Conservation (phyloP, 208 protist species). For the Leishmania turanica region DNA sequence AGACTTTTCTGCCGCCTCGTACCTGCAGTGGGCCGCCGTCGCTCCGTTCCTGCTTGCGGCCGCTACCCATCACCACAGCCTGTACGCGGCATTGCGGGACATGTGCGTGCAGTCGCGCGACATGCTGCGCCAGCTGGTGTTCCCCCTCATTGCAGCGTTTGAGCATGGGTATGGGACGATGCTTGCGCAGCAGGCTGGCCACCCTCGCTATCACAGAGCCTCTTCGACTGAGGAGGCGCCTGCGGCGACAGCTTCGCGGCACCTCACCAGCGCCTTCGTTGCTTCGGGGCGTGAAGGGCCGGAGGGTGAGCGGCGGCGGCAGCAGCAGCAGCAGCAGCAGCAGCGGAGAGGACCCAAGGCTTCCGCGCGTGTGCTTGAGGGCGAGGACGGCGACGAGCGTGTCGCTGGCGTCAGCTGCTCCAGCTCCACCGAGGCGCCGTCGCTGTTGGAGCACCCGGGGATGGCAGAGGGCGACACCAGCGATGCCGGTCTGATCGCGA, state of each 20-base stretch:
- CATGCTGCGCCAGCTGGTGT: slow-evolving; percentile 76
- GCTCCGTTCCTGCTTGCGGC: slow-evolving; percentile 55
- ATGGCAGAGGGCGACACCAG: not conserved
- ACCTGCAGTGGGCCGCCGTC: slow-evolving; percentile 66
- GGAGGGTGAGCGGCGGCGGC: not conserved
- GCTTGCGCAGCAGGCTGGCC: slow-evolving; percentile 22
- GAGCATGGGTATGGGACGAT: slow-evolving; percentile 49
- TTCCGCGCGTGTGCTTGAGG: not conserved
- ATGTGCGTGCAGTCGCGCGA: slow-evolving; percentile 68
- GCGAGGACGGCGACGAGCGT: not conserved
- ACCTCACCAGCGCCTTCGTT: not conserved
- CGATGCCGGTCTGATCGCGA: not conserved
- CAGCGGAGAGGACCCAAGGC: too few species aligned
- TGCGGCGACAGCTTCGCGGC: not conserved
- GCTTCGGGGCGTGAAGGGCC: not conserved
- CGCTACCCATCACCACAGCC: slow-evolving; percentile 40
- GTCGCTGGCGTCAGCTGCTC: not conserved
- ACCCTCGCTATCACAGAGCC: not conserved
- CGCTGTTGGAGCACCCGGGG: not conserved
- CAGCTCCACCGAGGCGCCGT: not conserved
- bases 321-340: not conserved
- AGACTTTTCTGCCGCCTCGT: slow-evolving; percentile 59
- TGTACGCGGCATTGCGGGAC: slow-evolving; percentile 57
- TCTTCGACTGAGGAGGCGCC: not conserved
- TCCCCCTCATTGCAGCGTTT: slow-evolving; percentile 64